A percentile compares a stretch with the other conserved stretches of the same genome.
These are phyloP conservation scores for Fraxinus angustifolia DNA, from an alignment of 305 asterid species.

Conservation along the genomic window DNA sequence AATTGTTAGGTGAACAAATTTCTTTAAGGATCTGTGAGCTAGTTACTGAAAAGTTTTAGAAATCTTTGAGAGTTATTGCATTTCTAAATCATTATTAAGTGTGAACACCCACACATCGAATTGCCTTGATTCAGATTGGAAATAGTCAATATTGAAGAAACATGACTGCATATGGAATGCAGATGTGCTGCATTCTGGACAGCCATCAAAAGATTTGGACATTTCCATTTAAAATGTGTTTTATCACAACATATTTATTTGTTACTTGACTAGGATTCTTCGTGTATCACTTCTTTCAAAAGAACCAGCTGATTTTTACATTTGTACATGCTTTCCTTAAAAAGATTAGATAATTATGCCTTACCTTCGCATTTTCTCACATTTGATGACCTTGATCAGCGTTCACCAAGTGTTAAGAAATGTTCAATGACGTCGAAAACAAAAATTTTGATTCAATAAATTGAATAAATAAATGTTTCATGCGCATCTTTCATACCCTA, in stretches of 20 bases:
- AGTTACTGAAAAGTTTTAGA: background rate
- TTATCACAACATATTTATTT: background rate
- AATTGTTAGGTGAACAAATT: background rate
- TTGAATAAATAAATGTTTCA: background rate
- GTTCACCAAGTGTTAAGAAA: background rate
- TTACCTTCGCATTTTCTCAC: background rate
- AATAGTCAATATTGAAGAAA: background rate
- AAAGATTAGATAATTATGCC: background rate
- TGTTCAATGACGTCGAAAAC: background rate
- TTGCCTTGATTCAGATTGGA: background rate
- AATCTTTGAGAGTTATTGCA: background rate
- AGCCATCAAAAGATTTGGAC: background rate
- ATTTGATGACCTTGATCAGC: background rate
- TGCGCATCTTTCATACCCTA: background rate
- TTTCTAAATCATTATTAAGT: background rate
- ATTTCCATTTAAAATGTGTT: background rate
- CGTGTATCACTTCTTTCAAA: background rate
- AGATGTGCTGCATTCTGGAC: background rate
- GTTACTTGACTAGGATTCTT: background rate
- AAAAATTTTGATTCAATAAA: background rate
- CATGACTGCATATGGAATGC: background rate
- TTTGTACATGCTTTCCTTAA: background rate
- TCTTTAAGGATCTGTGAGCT: background rate
- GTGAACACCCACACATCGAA: background rate
- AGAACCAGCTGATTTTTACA: background rate